A percentile compares a stretch with the other conserved stretches of the same genome.
phyloP scores from a whole-genome alignment of 2,329 filamentous ascomycete species.

The Domatiomyces globalis region DNA sequence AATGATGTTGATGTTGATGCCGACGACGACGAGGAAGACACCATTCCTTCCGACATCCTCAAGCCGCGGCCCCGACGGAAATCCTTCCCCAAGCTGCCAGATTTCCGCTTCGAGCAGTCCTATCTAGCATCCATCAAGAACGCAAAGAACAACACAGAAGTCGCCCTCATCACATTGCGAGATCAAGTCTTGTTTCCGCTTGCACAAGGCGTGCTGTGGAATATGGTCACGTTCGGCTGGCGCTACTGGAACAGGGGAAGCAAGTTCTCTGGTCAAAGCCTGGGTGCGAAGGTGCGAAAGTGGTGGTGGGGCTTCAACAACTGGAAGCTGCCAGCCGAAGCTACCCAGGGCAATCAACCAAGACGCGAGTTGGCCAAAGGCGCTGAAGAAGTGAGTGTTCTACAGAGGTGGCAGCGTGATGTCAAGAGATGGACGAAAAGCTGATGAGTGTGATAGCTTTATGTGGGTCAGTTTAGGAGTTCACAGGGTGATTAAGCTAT shows the following conservation, averaged over 20 bases:
- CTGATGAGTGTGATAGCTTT: conserved; percentile 25
- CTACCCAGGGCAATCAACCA: conserved; percentile 4
- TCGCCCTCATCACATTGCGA: conserved; percentile 69
- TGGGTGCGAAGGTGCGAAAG: conserved; percentile 59
- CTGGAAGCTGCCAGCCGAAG: conserved; percentile 53
- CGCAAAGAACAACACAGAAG: conserved; percentile 64
- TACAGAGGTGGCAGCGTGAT: neutral
- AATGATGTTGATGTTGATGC: conserved; percentile 16
- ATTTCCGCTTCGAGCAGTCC: conserved; percentile 94
- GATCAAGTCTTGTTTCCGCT: conserved; percentile 82
- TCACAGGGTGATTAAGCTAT: conserved; percentile 13
- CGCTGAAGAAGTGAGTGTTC: conserved; percentile 19
- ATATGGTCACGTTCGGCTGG: conserved; percentile 73
- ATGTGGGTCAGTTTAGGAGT: conserved; percentile 15
- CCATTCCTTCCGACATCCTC: conserved; percentile 36
- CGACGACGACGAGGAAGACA: conserved; percentile 27
- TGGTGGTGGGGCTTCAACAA: conserved; percentile 97
- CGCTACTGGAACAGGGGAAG: conserved; percentile 73
- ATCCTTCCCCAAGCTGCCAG: conserved; percentile 57
- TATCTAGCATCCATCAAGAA: conserved; percentile 79
- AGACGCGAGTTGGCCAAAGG: conserved; percentile 19
- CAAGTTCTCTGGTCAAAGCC: conserved; percentile 58
- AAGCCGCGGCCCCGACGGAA: conserved; percentile 25
- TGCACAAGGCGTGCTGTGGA: conserved; percentile 78
- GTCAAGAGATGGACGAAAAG: conserved; percentile 2